Evolutionary conservation across 345 rosid species (phyloP), one percentile per base, ranked within the genome.

Genomic region (Murraya koenigii): DNA sequence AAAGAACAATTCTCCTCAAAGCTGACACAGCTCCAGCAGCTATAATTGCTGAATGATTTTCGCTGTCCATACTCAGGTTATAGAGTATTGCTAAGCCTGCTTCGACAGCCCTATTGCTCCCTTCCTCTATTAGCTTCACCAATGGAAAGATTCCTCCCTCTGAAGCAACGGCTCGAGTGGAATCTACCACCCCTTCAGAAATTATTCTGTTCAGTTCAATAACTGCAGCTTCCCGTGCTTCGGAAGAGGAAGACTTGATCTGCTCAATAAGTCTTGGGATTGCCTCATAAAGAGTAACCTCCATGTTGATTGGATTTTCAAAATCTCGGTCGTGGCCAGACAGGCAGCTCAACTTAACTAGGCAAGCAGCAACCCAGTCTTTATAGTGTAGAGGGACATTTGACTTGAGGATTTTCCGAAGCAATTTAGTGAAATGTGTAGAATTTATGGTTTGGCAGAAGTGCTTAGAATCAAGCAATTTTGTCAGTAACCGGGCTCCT

Each of bases 351-450:
- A 95, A 82, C 77, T 95, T 92, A 66, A 92, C 88, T 4, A 95
- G 90, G 83, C 92, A 89, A 72, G 94, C 88, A 0, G 97, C 94
- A 30, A 93, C 92, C 92, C 91, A 89, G 64, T 95, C 94, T 83
- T 95, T 92, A 82, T 85, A 66, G 66, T 82, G 83, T 58, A 91
- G 80, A 58, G 92, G 90, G 66, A 87, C 81, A 28, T 79, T 66
- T 0, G 95, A 89, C 78, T 87, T 89, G 28, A 91, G 82, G 77
- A 82, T 86, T 66, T 82, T 55, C 22, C 92, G 86, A 7, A 91
- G 90, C 77, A 79, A 32, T 70, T 71, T 56, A 8, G 81, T 84
- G 78, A 88, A 85, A 75, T 61, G 85, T 33, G 75, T 6, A 3
- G 86, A 32, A 70, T 86, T 76, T 65, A 87, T 61, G 13, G 78